Evolutionary conservation across 495 filamentous ascomycete species (phyloP).

Genomic region (Glarea lozoyensis): DNA sequence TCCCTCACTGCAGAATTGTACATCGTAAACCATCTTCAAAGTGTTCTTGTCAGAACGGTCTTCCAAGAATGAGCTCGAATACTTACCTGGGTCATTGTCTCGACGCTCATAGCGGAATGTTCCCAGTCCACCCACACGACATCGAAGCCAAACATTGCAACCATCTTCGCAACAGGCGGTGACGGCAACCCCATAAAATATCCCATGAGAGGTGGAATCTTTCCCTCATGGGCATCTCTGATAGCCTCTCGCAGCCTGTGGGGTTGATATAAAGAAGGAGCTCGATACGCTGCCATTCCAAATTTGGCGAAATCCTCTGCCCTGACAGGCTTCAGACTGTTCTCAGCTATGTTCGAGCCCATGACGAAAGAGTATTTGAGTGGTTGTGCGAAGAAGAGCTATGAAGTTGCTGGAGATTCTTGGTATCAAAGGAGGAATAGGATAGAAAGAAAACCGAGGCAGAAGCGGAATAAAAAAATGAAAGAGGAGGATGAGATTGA

Average conservation of each 20-base stretch:
- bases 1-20: slow-evolving; percentile 32
- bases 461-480: too few relatives aligned
- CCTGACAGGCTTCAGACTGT: slow-evolving; percentile 5
- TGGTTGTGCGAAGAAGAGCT: too few relatives aligned
- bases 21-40: slow-evolving; percentile 30
- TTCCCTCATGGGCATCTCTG: slow-evolving; percentile 33
- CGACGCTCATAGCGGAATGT: slow-evolving; percentile 31
- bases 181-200: slow-evolving; percentile 30
- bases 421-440: too few relatives aligned
- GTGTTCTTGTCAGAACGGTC: not conserved
- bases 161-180: slow-evolving; percentile 25
- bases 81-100: slow-evolving; percentile 32
- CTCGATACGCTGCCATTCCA: slow-evolving; percentile 30
- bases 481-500: too few relatives aligned
- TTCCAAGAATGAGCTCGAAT: not conserved
- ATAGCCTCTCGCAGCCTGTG: slow-evolving; percentile 34
- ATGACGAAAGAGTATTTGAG: too few relatives aligned
- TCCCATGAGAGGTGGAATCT: slow-evolving; percentile 30
- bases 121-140: slow-evolving; percentile 37
- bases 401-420: too few relatives aligned
- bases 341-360: too few relatives aligned
- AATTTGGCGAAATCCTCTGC: slow-evolving; percentile 2
- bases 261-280: slow-evolving; percentile 34
- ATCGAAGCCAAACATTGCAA: slow-evolving; percentile 32
- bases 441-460: too few relatives aligned